Percentiles rank a stretch among this genome's conserved stretches.
Evolutionary conservation across 306 rosid species (phyloP).

Genomic region (Castanopsis chinensis): DNA sequence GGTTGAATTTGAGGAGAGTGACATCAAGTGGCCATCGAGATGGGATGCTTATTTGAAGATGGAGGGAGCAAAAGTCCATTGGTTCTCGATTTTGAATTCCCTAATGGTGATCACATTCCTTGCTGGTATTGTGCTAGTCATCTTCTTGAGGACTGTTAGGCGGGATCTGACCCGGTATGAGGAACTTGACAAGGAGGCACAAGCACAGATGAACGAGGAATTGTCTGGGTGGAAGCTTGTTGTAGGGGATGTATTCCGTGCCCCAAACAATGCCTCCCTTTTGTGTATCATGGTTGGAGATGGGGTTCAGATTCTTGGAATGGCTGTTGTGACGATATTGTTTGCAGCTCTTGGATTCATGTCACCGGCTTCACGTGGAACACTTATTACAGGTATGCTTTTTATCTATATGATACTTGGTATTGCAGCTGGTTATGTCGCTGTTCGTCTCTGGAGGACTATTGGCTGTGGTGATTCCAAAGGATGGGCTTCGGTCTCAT

Average conservation of each 20-base stretch:
- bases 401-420: conserved; percentile 92
- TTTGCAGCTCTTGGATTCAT: conserved; percentile 98
- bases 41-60: conserved; percentile 99
- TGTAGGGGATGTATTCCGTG: conserved; percentile 95
- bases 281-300: conserved; percentile 90
- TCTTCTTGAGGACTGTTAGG: conserved; percentile 89
- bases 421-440: conserved; percentile 87
- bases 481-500: conserved; percentile 84
- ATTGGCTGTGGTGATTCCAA: conserved; percentile 63
- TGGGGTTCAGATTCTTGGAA: conserved; percentile 94
- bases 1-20: conserved; percentile 84
- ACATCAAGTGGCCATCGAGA: conserved; percentile 95
- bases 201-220: conserved; percentile 98
- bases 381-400: conserved; percentile 91
- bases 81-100: conserved; percentile 95
- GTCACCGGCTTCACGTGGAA: conserved; percentile 97
- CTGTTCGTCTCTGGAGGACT: conserved; percentile 94
- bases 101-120: conserved; percentile 95
- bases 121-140: conserved; percentile 92
- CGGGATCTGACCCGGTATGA: conserved; percentile 90
- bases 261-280: conserved; percentile 70
- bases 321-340: conserved; percentile 94
- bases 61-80: conserved; percentile 97
- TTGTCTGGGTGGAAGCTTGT: conserved; percentile 99
- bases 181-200: conserved; percentile 98